Evolutionary conservation across 2,329 filamentous ascomycete species (phyloP).

Genomic region (Leptodontidium sp.): DNA sequence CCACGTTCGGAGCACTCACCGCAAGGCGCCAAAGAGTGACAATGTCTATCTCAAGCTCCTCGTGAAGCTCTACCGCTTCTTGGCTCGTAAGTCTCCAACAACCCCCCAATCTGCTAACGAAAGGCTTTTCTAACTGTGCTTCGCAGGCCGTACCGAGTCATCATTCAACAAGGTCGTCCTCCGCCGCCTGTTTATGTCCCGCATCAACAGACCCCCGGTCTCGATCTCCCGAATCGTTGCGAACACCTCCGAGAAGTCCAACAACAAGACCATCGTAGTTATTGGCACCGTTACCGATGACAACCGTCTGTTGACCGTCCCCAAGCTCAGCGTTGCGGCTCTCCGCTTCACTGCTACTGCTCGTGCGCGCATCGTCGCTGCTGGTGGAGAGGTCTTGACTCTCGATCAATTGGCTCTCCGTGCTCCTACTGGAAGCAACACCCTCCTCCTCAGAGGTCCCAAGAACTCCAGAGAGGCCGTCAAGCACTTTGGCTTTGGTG

Average conservation of each 20-base stretch:
- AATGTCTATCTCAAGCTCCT: slow-evolving; percentile 97
- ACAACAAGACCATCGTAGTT: slow-evolving; percentile 89
- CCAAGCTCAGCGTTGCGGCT: slow-evolving; percentile 93
- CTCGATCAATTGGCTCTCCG: slow-evolving; percentile 97
- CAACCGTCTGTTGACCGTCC: slow-evolving; percentile 88
- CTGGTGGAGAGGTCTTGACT: slow-evolving; percentile 93
- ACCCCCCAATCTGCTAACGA: slow-evolving; percentile 19
- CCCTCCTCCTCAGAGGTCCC: slow-evolving; percentile 93
- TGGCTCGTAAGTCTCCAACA: slow-evolving; percentile 76
- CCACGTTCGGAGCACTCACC: slow-evolving; percentile 78
- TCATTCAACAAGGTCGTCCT: slow-evolving; percentile 99
- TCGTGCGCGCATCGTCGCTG: slow-evolving; percentile 90
- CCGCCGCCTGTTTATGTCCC: slow-evolving; percentile 96
- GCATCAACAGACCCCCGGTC: slow-evolving; percentile 96
- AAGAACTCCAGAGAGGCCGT: slow-evolving; percentile 98
- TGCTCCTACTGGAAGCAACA: slow-evolving; percentile 95
- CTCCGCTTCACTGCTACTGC: slow-evolving; percentile 97
- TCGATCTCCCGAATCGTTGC: slow-evolving; percentile 89
- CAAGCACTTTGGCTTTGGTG: slow-evolving; percentile 98
- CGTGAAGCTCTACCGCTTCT: slow-evolving; percentile 98
- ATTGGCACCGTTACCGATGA: slow-evolving; percentile 98
- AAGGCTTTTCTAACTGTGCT: slow-evolving; percentile 9
- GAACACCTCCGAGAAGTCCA: slow-evolving; percentile 69
- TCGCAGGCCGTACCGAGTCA: slow-evolving; percentile 88
- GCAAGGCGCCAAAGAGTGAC: slow-evolving; percentile 96